These are phyloP conservation scores for Gnomoniopsis smithogilvyi DNA, from an alignment of 2,329 filamentous ascomycete genomes.

Conservation along the genomic window DNA sequence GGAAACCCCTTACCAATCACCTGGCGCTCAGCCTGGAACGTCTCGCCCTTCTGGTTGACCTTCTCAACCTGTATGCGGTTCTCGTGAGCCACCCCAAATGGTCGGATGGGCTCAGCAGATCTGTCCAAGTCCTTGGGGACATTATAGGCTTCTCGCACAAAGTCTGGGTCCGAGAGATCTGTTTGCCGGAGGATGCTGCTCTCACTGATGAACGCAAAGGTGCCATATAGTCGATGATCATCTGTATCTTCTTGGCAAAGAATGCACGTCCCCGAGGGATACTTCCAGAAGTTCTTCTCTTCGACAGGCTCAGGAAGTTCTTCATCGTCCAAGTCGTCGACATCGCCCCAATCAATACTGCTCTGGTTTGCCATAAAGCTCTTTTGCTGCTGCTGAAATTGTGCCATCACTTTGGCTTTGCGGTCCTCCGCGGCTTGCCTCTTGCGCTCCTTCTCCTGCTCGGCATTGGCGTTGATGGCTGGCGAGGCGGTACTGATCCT, in stretches of 20 bases:
- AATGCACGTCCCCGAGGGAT: slow-evolving; percentile 89
- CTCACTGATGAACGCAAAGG: slow-evolving; percentile 84
- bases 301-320: slow-evolving; percentile 56
- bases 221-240: slow-evolving; percentile 84
- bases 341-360: slow-evolving; percentile 84
- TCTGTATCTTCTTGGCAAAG: slow-evolving; percentile 95
- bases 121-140: slow-evolving; percentile 81
- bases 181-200: slow-evolving; percentile 87
- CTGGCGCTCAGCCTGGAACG: slow-evolving; percentile 72
- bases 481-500: slow-evolving; percentile 79
- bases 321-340: slow-evolving; percentile 73
- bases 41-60: slow-evolving; percentile 67
- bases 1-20: slow-evolving; percentile 88
- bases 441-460: slow-evolving; percentile 76
- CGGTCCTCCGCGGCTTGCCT: slow-evolving; percentile 88
- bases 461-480: slow-evolving; percentile 60
- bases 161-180: slow-evolving; percentile 75
- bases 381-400: slow-evolving; percentile 97
- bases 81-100: slow-evolving; percentile 86
- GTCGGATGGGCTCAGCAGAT: slow-evolving; percentile 76
- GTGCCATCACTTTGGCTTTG: slow-evolving; percentile 93
- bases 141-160: slow-evolving; percentile 76
- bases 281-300: slow-evolving; percentile 79
- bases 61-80: slow-evolving; percentile 78
- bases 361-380: slow-evolving; percentile 88